These are phyloP conservation scores for Ramichloridium luteum DNA, from an alignment of 2,329 filamentous ascomycete species.

Conservation along the genomic window DNA sequence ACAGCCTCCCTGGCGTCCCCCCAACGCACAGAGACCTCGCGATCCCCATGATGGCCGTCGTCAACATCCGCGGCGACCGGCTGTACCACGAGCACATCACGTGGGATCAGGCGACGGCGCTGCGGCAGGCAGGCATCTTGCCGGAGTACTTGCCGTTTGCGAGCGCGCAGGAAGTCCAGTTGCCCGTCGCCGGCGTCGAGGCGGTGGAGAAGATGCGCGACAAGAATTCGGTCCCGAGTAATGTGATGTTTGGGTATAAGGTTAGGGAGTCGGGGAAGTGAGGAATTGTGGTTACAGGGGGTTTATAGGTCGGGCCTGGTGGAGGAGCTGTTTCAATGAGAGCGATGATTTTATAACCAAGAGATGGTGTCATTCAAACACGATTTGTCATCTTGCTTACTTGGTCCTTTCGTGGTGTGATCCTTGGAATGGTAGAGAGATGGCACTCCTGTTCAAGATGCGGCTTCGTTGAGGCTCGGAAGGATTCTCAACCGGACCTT, in stretches of 20 bases:
- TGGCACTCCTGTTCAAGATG: too few species aligned
- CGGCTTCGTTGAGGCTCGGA: too few species aligned
- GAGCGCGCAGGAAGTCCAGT: slow-evolving; percentile 43
- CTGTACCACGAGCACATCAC: slow-evolving; percentile 59
- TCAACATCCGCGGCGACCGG: slow-evolving; percentile 56
- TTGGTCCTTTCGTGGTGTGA: too few species aligned
- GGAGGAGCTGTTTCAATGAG: too few species aligned
- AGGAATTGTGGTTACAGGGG: too few species aligned
- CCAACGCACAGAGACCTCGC: slow-evolving; percentile 42
- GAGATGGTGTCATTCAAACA: too few species aligned
- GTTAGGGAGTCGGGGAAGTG: too few species aligned
- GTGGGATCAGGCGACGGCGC: slow-evolving; percentile 55
- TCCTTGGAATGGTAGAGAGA: too few species aligned
- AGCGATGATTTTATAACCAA: too few species aligned
- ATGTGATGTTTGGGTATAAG: slow-evolving; percentile 40
- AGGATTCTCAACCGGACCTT: too few species aligned
- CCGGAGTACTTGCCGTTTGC: slow-evolving; percentile 49
- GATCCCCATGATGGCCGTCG: slow-evolving; percentile 53
- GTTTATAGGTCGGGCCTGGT: too few species aligned
- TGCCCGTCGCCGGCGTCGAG: slow-evolving; percentile 50
- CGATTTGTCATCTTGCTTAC: too few species aligned
- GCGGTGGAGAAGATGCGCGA: slow-evolving; percentile 40
- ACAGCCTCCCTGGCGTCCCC: slow-evolving; percentile 45
- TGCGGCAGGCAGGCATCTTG: slow-evolving; percentile 50
- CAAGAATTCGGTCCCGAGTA: slow-evolving; percentile 39